phyloP scores from a whole-genome alignment of 495 filamentous ascomycete species.

The Parathielavia hyrcaniae region DNA sequence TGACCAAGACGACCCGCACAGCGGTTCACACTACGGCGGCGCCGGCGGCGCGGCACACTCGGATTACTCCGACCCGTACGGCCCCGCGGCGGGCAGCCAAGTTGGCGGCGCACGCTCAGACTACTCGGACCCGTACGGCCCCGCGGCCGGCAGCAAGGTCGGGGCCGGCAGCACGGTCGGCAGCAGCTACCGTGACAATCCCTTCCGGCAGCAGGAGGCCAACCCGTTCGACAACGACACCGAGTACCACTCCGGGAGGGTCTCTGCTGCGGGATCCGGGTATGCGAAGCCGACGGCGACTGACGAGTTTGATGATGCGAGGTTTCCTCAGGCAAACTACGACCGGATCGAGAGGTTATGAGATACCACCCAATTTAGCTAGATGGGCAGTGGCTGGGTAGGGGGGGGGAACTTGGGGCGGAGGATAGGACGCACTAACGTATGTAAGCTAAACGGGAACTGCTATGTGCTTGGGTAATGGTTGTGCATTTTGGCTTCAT shows the following conservation, averaged over 20 bases:
- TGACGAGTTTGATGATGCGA: constrained; percentile 38
- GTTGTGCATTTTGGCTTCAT: constrained; percentile 8
- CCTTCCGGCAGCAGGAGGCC: constrained; percentile 31
- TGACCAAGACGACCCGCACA: constrained; percentile 31
- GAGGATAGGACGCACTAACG: not conserved
- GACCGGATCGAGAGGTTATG: constrained; percentile 33
- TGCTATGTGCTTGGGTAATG: not conserved
- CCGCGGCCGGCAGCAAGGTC: constrained; percentile 12
- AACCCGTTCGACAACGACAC: constrained; percentile 42
- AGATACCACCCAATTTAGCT: not conserved
- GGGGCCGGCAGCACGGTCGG: constrained; percentile 16
- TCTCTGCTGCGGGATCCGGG: constrained; percentile 23
- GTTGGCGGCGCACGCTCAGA: constrained; percentile 23
- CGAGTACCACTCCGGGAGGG: constrained; percentile 33
- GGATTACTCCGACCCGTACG: constrained; percentile 35
- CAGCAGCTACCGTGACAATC: constrained; percentile 24
- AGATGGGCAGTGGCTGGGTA: not conserved
- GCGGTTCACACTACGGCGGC: constrained; percentile 11
- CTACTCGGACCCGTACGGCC: constrained; percentile 35
- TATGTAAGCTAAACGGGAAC: not conserved
- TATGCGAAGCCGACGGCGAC: constrained; percentile 35
- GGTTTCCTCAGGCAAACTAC: constrained; percentile 42
- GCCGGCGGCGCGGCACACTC: constrained; percentile 15
- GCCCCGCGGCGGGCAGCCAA: constrained; percentile 14
- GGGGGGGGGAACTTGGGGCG: not conserved